Conservation (phyloP, 1,284 basidiomycete species). For the Rhizoctonia solani region DNA sequence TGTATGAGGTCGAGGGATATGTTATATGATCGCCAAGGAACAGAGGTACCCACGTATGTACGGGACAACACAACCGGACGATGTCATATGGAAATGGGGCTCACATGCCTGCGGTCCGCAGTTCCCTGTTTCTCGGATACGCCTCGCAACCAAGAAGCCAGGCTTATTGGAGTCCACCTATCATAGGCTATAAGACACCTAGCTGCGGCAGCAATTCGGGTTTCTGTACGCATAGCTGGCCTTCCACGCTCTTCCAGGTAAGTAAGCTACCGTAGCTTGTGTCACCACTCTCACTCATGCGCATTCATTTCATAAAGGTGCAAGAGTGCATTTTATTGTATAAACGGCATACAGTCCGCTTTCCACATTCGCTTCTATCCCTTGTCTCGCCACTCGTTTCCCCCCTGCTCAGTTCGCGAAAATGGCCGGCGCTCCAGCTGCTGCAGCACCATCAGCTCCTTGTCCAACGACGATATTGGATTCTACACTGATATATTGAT, state of each 20-base stretch:
- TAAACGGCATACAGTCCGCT: slow-evolving; percentile 6
- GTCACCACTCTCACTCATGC: background rate
- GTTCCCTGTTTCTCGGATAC: background rate
- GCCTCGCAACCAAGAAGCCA: background rate
- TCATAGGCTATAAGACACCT: background rate
- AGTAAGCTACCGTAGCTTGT: background rate
- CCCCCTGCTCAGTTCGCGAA: background rate
- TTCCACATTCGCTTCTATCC: background rate
- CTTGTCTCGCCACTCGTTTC: background rate
- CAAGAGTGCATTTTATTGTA: slow-evolving; percentile 1
- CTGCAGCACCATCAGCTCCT: background rate
- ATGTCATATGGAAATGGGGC: background rate
- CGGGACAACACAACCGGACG: background rate
- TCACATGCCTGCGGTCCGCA: background rate
- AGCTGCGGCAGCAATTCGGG: background rate
- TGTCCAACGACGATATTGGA: slow-evolving; percentile 37
- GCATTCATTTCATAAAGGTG: background rate
- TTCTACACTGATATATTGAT: slow-evolving; percentile 46
- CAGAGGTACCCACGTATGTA: background rate
- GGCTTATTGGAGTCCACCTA: background rate
- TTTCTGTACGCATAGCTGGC: slow-evolving; percentile 26
- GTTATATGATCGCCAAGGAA: too few relatives aligned
- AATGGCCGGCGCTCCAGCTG: slow-evolving; percentile 8
- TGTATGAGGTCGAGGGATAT: too few relatives aligned
- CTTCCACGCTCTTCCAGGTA: slow-evolving; percentile 9